Evolutionary conservation across 2,329 filamentous ascomycete genomes (phyloP), one percentile per base, ranked within the genome.

Genomic region (Diplodia intermedia): DNA sequence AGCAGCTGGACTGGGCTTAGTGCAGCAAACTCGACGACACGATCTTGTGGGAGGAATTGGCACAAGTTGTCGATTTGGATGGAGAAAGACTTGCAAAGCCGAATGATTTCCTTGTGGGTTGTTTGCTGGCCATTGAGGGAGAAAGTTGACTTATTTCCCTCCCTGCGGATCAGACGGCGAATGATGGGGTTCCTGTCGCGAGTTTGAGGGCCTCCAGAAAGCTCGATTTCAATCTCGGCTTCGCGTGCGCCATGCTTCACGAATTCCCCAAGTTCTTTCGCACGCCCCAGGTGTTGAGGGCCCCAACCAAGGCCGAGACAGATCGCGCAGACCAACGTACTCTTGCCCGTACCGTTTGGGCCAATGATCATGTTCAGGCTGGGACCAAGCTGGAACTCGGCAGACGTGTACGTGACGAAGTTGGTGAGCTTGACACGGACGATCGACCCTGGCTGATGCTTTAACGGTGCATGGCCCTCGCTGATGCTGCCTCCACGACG

Each of bases 51-150:
- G 54, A 99, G 82, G 74, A 99, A 99, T 77, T 99, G 95, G 78
- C 95, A 99, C 2, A 99, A 85, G 73, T 99, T 99, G 82, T 99
- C 95, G 71, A 98, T 92, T 79, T 99, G 95, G 63, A 99, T 98
- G 60, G 90, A 90, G 74, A 97, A 89, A 11, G 84, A 85, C 69
- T 84, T 86, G 69, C 90, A 91, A 60, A 97, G 81, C 11, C 84
- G 80, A 72, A 90, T 84, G 7, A 98, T 85, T 3, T 84, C 84
- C 73, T 89, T 90, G 70, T 89, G 86, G 1, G 78, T 78, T 11
- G 84, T 84, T 5, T 84, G 85, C 70, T 84, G 86, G 50, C 89
- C 89, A 76, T 97, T 90, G 38, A 98, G 78, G 76, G 85, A 90
- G 82, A 91, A 99, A n/a, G 87, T 86, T 38, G 89, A 89, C 72